Conservation (phyloP, 495 filamentous ascomycete genomes). For the Bathelium albidoporum region DNA sequence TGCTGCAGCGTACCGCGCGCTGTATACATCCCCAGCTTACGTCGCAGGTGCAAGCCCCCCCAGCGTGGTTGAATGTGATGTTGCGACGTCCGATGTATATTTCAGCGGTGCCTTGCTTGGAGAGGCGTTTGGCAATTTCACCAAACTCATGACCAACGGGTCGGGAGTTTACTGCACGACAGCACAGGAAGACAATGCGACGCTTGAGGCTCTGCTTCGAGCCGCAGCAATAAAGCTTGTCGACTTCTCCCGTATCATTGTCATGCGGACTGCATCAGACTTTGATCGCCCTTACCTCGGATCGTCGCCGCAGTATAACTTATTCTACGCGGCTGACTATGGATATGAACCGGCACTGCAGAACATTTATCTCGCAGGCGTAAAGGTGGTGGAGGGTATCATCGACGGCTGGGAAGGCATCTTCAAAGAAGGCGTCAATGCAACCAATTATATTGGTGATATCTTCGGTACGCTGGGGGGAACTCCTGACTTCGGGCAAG, state of each 20-base stretch:
- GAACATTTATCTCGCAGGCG: slow-evolving; percentile 60
- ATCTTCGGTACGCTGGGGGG: slow-evolving; percentile 60
- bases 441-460: slow-evolving; percentile 63
- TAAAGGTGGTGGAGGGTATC: slow-evolving; percentile 62
- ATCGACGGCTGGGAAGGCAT: slow-evolving; percentile 47
- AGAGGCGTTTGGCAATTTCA: slow-evolving; percentile 56
- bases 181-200: slow-evolving; percentile 68
- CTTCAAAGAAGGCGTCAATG: slow-evolving; percentile 49
- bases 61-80: slow-evolving; percentile 54
- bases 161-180: slow-evolving; percentile 57
- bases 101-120: slow-evolving; percentile 52
- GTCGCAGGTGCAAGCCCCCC: slow-evolving; percentile 43
- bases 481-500: slow-evolving; percentile 55
- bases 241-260: slow-evolving; percentile 58
- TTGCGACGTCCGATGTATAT: slow-evolving; percentile 62
- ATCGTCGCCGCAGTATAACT: slow-evolving; percentile 42
- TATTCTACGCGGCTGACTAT: slow-evolving; percentile 49
- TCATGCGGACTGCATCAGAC: slow-evolving; percentile 64
- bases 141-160: slow-evolving; percentile 57
- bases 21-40: slow-evolving; percentile 42
- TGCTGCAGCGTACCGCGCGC: slow-evolving; percentile 48
- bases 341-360: slow-evolving; percentile 45
- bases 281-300: slow-evolving; percentile 60
- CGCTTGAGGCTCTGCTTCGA: slow-evolving; percentile 57
- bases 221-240: slow-evolving; percentile 41